Evolutionary conservation across 2,329 filamentous ascomycete genomes (phyloP).

Genomic region (Calycina marina): DNA sequence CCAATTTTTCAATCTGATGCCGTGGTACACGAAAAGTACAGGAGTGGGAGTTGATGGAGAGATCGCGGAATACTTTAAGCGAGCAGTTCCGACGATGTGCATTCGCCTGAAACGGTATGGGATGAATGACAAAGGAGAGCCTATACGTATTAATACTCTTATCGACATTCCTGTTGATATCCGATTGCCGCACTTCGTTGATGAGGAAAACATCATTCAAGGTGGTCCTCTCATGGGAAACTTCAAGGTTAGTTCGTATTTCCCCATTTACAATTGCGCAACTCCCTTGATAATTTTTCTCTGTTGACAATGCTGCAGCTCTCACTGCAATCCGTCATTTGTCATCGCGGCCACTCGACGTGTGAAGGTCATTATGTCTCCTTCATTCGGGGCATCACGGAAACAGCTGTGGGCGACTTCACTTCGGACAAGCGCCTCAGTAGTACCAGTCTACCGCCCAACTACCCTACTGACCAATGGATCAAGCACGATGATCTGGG

Average conservation of each 20-base stretch:
- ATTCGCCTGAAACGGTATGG: constrained; percentile 88
- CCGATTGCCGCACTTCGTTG: constrained; percentile 76
- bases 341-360: constrained; percentile 74
- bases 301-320: constrained; percentile 79
- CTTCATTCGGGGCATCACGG: constrained; percentile 61
- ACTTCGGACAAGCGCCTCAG: constrained; percentile 31
- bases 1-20: constrained; percentile 92
- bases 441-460: constrained; percentile 35
- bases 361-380: constrained; percentile 87
- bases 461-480: constrained; percentile 66
- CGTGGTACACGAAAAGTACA: constrained; percentile 52
- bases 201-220: constrained; percentile 50
- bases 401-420: constrained; percentile 43
- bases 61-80: constrained; percentile 76
- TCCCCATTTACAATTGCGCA: too few relatives aligned
- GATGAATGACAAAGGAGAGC: constrained; percentile 53
- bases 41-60: constrained; percentile 55
- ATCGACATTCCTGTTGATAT: constrained; percentile 87
- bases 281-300: too few relatives aligned
- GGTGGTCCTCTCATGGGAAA: constrained; percentile 48
- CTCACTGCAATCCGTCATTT: constrained; percentile 80
- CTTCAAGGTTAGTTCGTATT: too few relatives aligned
- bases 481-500: constrained; percentile 82
- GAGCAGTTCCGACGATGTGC: constrained; percentile 70
- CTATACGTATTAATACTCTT: constrained; percentile 61